Evolutionary conservation across 768 basidiomycete genomes (phyloP).

Genomic region (Lyophyllum decastes): DNA sequence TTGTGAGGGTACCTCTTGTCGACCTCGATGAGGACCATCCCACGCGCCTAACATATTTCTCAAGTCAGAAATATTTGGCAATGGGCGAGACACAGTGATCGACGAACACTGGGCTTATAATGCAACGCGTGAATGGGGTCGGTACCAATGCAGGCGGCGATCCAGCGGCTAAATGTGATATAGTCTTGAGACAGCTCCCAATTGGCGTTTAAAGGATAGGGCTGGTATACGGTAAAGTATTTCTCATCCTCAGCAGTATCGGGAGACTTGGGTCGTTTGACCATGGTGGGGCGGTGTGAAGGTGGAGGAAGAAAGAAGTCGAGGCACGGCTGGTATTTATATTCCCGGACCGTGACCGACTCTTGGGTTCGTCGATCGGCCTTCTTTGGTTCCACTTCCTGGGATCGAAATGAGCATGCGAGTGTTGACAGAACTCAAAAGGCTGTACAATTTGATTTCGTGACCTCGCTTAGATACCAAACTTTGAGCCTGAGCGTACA

Average conservation of each 20-base stretch:
- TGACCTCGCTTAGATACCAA: too few species aligned
- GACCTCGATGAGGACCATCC: conserved; percentile 52
- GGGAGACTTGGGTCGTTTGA: conserved; percentile 41
- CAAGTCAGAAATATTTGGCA: conserved; percentile 2
- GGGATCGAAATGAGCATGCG: too few species aligned
- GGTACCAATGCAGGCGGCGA: conserved; percentile 42
- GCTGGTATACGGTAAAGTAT: conserved; percentile 47
- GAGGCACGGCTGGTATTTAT: conserved; percentile 10
- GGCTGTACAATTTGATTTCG: too few species aligned
- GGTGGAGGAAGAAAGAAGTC: not conserved
- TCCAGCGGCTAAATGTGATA: conserved; percentile 45
- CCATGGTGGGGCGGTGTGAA: conserved; percentile 27
- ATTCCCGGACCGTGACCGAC: not conserved
- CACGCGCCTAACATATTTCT: conserved; percentile 33
- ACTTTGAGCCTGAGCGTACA: too few species aligned
- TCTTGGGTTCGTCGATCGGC: not conserved
- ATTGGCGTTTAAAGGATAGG: conserved; percentile 51
- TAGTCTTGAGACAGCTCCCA: conserved; percentile 42
- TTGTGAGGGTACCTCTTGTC: conserved; percentile 36
- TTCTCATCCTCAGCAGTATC: conserved; percentile 45
- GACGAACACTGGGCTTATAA: conserved; percentile 47
- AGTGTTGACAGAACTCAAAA: too few species aligned
- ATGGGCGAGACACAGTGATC: not conserved
- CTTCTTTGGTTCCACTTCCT: not conserved
- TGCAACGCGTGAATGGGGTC: conserved; percentile 43